Percentiles rank a stretch among this genome's conserved stretches.
These are phyloP conservation scores for Solanum rostratum DNA, from an alignment of 257 asterid species.

Conservation along the genomic window DNA sequence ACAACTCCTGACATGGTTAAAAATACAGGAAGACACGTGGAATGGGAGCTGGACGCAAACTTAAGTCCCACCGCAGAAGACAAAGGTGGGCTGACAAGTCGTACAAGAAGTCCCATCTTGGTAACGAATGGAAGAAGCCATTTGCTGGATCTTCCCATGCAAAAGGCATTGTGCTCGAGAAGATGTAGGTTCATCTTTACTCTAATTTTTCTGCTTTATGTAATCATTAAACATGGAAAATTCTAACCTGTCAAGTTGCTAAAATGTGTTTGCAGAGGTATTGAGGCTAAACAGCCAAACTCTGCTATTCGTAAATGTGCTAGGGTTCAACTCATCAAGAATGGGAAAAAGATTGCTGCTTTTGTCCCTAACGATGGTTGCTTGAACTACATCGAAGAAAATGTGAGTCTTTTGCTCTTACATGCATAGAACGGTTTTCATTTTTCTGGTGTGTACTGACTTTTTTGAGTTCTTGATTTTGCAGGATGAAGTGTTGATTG, in stretches of 20 bases:
- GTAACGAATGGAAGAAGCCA: constrained; percentile 82
- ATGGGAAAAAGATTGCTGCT: constrained; percentile 80
- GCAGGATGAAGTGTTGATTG: constrained; percentile 79
- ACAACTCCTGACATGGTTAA: not conserved
- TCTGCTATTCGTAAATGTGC: constrained; percentile 82
- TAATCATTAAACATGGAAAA: not conserved
- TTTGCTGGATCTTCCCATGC: constrained; percentile 80
- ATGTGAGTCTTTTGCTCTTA: constrained; percentile 26
- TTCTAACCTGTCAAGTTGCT: not conserved
- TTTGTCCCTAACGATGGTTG: constrained; percentile 84
- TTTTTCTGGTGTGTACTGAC: not conserved
- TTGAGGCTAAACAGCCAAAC: constrained; percentile 81
- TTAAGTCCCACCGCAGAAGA: constrained; percentile 56
- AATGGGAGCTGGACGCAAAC: constrained; percentile 84
- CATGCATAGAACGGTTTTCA: not conserved
- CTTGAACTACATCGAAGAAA: constrained; percentile 70
- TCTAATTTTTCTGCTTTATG: not conserved
- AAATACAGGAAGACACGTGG: constrained; percentile 61
- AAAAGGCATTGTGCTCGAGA: constrained; percentile 74
- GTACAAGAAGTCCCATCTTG: constrained; percentile 69
- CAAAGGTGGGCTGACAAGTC: constrained; percentile 85
- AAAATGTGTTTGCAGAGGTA: constrained; percentile 29
- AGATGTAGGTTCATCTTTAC: constrained; percentile 30
- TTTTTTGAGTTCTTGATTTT: not conserved
- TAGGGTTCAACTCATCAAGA: constrained; percentile 72